These are phyloP conservation scores for Beauveria australis DNA, from an alignment of 2,329 filamentous ascomycete genomes.

Conservation along the genomic window DNA sequence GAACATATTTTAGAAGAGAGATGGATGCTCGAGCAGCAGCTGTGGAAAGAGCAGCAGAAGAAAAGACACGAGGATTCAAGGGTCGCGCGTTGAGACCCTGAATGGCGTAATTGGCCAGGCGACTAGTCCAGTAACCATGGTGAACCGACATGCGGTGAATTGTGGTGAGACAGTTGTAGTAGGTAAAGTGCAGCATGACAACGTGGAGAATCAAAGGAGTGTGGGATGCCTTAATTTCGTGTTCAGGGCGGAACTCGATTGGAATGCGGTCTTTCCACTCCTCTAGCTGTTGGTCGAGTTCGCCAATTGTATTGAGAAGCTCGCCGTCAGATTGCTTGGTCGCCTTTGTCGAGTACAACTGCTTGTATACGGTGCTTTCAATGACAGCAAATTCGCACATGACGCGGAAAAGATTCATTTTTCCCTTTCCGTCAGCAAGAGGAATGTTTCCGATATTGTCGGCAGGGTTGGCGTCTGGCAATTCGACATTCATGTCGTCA, in stretches of 20 bases:
- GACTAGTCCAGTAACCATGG: conserved; percentile 95
- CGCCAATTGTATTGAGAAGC: conserved; percentile 88
- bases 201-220: conserved; percentile 91
- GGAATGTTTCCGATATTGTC: conserved; percentile 96
- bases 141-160: conserved; percentile 98
- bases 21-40: conserved; percentile 89
- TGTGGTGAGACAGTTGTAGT: conserved; percentile 96
- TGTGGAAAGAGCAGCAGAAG: conserved; percentile 85
- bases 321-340: conserved; percentile 88
- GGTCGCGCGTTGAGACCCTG: conserved; percentile 86
- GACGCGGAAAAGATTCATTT: conserved; percentile 88
- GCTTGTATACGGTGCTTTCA: conserved; percentile 88
- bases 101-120: conserved; percentile 89
- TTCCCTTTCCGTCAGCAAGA: conserved; percentile 77
- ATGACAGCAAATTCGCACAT: conserved; percentile 91
- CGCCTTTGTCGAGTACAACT: conserved; percentile 85
- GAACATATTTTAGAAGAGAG: conserved; percentile 89
- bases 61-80: conserved; percentile 88
- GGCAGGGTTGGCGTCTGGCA: conserved; percentile 80
- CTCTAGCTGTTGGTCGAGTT: conserved; percentile 82
- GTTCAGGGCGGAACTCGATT: conserved; percentile 90
- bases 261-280: conserved; percentile 96
- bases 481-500: conserved; percentile 84
- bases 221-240: conserved; percentile 89
- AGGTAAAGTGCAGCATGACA: conserved; percentile 89